A percentile compares a stretch with the other conserved stretches of the same genome.
Evolutionary conservation across 768 basidiomycete species (phyloP).

Genomic region (Boletus reticulatus): DNA sequence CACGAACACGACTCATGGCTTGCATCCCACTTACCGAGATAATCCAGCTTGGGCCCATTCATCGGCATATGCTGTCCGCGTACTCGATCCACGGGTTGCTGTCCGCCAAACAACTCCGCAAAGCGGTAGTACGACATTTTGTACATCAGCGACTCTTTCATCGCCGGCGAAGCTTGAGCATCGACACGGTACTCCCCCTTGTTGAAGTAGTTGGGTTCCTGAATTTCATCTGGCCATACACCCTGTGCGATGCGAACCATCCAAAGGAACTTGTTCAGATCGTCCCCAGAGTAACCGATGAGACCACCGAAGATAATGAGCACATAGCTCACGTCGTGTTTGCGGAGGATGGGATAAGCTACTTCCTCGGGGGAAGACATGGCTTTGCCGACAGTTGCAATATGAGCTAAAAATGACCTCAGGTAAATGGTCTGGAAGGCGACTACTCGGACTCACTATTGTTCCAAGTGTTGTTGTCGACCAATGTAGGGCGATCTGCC

Average conservation of each 20-base stretch:
- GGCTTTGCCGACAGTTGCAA: conserved; percentile 98
- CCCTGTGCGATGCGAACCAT: conserved; percentile 96
- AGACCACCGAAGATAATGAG: conserved; percentile 97
- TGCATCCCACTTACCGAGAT: conserved; percentile 60
- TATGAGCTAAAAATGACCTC: conserved; percentile 62
- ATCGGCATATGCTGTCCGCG: conserved; percentile 82
- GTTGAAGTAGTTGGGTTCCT: conserved; percentile 93
- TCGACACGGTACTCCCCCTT: conserved; percentile 94
- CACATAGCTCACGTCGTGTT: conserved; percentile 97
- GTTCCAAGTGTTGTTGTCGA: conserved; percentile 99
- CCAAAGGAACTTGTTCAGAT: conserved; percentile 99
- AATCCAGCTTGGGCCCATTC: conserved; percentile 79
- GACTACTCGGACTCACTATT: conserved; percentile 68
- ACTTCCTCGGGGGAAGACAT: conserved; percentile 95
- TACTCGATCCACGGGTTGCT: conserved; percentile 78
- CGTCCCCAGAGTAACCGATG: conserved; percentile 96
- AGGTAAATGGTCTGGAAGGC: conserved; percentile 4
- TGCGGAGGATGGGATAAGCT: conserved; percentile 94
- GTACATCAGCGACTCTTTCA: conserved; percentile 98
- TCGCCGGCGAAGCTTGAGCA: conserved; percentile 75
- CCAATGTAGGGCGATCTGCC: conserved; percentile 93
- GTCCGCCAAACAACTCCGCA: conserved; percentile 80
- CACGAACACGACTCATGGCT: not conserved
- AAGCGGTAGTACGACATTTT: conserved; percentile 99
- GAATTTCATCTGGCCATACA: conserved; percentile 97